Base-by-base conservation (phyloP, 23 red algal genomes). In the Gracilaria gracilis region DNA sequence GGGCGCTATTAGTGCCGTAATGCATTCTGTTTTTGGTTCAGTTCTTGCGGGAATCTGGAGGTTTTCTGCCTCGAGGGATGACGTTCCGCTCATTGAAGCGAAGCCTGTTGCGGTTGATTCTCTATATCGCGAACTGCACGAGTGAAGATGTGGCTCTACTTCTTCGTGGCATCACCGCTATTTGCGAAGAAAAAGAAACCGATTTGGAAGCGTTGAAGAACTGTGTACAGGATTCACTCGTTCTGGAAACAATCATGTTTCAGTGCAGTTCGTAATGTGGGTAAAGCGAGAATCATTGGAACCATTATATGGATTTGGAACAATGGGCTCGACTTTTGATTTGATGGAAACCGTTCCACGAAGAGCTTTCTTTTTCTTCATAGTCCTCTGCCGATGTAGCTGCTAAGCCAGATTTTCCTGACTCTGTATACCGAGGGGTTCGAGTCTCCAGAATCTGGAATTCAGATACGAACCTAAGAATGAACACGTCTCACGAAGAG, bases 21-120 rank as follows among this genome's bases (percentile, higher is more conserved):
- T 95, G 85, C 97, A 99, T 84, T 94, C 89, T 32, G 77, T 99
- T 32, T 80, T 95, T 57, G 97, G 97, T 48, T 91, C 85, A 57
- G n/a, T 95, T 54, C 53, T 95, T 19, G 93, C 97, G 9, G 93
- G 82, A 44, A 66, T 79, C 38, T 99, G 97, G 97, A 86, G 93
- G 59, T 85, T 86, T 51, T 34, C 37, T 25, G 21, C 67, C 5
- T 73, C 67, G 9, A 73, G 12, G 44, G 35, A 73, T 1, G 35
- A 3, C 9, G 4, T 44, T 23, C 38, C 31, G 1, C 7, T 73
- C 17, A 44, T 2, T 4, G 35, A 73, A 23, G 34, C 42, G 28
- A 44, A 37, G 28, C 34, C 67, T 5, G 38, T 21, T 24, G 28
- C 67, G 20, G 24, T 19, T 40, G 67, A 73, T 33, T 73, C 67